Base-by-base conservation (phyloP, 2,329 filamentous ascomycete genomes). In the Stemphylium beticola region DNA sequence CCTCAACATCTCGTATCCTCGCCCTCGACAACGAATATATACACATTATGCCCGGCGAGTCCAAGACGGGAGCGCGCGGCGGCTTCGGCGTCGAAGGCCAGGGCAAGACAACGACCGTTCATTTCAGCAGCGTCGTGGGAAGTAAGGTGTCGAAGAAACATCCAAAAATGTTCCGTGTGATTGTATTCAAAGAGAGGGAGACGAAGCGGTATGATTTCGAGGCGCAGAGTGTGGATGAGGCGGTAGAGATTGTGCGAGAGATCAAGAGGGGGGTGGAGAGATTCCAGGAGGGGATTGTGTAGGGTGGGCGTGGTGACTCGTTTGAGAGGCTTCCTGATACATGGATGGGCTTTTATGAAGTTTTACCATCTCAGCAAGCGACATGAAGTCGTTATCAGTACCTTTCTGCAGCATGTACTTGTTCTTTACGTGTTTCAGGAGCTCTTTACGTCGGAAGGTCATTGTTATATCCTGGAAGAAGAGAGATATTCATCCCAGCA, bases 131-230 rank as follows among this genome's bases (percentile, higher is more conserved):
- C 52, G 89, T 95, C 5, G 85, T 96, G 14, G 91, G 91, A 2
- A 92, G 89, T 71, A 93, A 93, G 73, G 87, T 93, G 42, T 88
- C 87, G 49, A 83, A 90, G 67, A 89, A 91, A 68, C 91, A 93
- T 71, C 90, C 90, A 2, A 89, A 87, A 52, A 89, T 91, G 70
- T 90, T 95, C 72, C 88, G 92, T 76, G 88, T 91, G 20, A 80
- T 92, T 48, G 88, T 93, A 18, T 93, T 89, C 74, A 88, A 87
- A 71, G 86, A 87, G 43, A 85, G 86, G 1, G 90, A 93, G 76
- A 88, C 83, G 57, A 93, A 93, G 77, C 78, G 90, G 56, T 95
- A 95, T 74, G 91, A 95, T 62, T 95, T 95, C 72, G 91, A 93
- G 75, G 87, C 90, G n/a, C 85, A 83, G 61, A 88, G 81, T 61